These are phyloP conservation scores for Calocybe cyanea DNA, from an alignment of 768 basidiomycete species.

Conservation along the genomic window DNA sequence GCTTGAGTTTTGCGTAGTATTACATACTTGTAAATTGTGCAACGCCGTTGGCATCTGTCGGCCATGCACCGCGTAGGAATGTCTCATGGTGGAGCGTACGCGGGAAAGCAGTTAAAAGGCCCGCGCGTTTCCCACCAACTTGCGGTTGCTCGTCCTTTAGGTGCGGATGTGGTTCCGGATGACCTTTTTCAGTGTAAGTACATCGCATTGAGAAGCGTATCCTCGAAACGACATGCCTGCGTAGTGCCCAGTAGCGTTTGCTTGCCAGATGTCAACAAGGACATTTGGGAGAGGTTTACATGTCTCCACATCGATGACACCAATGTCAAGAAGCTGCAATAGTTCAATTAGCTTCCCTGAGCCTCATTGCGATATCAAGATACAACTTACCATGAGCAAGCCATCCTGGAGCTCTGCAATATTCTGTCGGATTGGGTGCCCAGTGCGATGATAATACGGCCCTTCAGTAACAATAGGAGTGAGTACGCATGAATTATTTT, in stretches of 20 bases:
- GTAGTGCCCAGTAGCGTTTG: conserved; percentile 53
- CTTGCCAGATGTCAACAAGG: conserved; percentile 58
- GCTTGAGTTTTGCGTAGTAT: background rate
- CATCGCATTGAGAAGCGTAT: too few species aligned
- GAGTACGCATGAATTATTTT: conserved; percentile 53
- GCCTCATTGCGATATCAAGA: background rate
- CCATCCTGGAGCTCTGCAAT: conserved; percentile 53
- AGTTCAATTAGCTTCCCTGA: background rate
- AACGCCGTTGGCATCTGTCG: conserved; percentile 49
- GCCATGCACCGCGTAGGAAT: conserved; percentile 52
- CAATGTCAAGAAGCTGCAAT: conserved; percentile 48
- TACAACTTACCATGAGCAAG: conserved; percentile 36
- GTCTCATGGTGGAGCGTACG: conserved; percentile 39
- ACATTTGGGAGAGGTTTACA: conserved; percentile 52
- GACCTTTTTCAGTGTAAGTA: conserved; percentile 25
- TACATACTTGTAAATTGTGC: conserved; percentile 48
- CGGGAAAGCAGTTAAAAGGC: conserved; percentile 41
- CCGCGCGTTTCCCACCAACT: conserved; percentile 40
- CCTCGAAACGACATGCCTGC: conserved; percentile 30
- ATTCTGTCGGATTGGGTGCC: conserved; percentile 50
- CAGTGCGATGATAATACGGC: conserved; percentile 48
- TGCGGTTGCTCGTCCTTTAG: conserved; percentile 42
- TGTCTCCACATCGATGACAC: conserved; percentile 55
- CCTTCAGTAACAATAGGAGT: conserved; percentile 52
- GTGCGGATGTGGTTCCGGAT: conserved; percentile 43